These are phyloP conservation scores for Datura wrightii DNA, from an alignment of 257 asterid genomes.

Conservation along the genomic window DNA sequence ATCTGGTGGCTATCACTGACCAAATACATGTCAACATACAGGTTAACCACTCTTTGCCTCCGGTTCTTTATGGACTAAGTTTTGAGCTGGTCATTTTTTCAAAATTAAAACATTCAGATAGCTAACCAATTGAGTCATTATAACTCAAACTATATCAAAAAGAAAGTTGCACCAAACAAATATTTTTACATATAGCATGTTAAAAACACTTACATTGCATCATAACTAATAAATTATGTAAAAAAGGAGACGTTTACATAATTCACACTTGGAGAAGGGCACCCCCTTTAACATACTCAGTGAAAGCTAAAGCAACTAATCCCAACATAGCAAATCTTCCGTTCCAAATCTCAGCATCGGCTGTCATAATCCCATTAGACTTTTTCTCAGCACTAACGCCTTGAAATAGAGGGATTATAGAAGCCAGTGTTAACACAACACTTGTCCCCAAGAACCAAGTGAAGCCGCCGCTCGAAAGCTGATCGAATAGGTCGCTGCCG, in stretches of 20 bases:
- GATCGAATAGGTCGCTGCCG: conserved; percentile 63
- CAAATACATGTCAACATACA: no score
- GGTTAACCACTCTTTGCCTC: no score
- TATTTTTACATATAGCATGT: no score
- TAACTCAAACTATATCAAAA: no score
- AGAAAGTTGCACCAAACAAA: no score
- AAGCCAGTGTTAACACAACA: conserved; percentile 58
- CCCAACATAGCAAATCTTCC: conserved; percentile 93
- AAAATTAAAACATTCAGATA: no score
- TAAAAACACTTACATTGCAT: no score
- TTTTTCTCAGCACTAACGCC: conserved; percentile 61
- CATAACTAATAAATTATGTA: no score
- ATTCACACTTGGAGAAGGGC: conserved; percentile 48
- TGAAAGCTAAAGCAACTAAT: conserved; percentile 71
- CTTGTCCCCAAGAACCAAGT: conserved; percentile 60
- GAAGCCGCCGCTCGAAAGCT: conserved; percentile 61
- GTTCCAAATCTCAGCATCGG: conserved; percentile 79
- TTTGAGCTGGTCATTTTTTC: no score
- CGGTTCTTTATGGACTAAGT: no score
- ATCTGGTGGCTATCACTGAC: no score
- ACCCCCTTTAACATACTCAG: conserved; percentile 74
- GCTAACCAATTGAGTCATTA: no score
- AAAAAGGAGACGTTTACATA: not conserved
- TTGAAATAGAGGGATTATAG: conserved; percentile 61
- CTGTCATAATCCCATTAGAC: conserved; percentile 51